A percentile compares a stretch with the other conserved stretches of the same genome.
phyloP scores from a whole-genome alignment of 2,329 filamentous ascomycete species.

The Magnaporthiopsis incrustans region DNA sequence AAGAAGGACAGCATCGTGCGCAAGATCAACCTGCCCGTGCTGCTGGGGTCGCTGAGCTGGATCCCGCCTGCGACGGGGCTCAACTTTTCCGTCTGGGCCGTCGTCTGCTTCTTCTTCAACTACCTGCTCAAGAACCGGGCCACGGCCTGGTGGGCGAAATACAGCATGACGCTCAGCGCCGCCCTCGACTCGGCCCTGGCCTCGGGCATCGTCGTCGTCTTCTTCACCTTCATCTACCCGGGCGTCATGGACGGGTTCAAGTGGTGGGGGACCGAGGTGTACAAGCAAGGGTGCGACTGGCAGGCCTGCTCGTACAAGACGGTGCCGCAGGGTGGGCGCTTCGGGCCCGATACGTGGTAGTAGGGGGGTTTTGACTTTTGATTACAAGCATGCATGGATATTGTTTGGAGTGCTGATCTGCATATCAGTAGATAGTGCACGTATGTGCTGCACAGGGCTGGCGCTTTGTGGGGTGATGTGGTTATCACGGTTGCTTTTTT shows the following conservation, averaged over 20 bases:
- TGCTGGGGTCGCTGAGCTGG: constrained; percentile 78
- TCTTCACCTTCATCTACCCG: constrained; percentile 80
- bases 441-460: too few relatives aligned
- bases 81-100: constrained; percentile 81
- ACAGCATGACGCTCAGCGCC: constrained; percentile 81
- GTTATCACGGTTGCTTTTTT: too few relatives aligned
- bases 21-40: constrained; percentile 73
- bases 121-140: constrained; percentile 62
- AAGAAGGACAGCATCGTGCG: constrained; percentile 55
- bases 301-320: constrained; percentile 64
- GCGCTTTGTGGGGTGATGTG: too few relatives aligned
- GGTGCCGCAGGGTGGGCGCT: constrained; percentile 54
- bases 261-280: constrained; percentile 87
- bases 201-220: constrained; percentile 74
- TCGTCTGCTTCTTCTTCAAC: constrained; percentile 83
- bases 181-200: constrained; percentile 77
- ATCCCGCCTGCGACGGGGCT: constrained; percentile 81
- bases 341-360: constrained; percentile 57
- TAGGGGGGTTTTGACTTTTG: too few relatives aligned
- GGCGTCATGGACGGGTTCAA: constrained; percentile 64
- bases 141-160: constrained; percentile 79
- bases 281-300: constrained; percentile 81
- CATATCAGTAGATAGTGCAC: too few relatives aligned
- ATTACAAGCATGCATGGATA: too few relatives aligned
- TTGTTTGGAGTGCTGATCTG: too few relatives aligned